Base-by-base conservation (phyloP, 2,329 filamentous ascomycete genomes). In the Blastomyces percursus region DNA sequence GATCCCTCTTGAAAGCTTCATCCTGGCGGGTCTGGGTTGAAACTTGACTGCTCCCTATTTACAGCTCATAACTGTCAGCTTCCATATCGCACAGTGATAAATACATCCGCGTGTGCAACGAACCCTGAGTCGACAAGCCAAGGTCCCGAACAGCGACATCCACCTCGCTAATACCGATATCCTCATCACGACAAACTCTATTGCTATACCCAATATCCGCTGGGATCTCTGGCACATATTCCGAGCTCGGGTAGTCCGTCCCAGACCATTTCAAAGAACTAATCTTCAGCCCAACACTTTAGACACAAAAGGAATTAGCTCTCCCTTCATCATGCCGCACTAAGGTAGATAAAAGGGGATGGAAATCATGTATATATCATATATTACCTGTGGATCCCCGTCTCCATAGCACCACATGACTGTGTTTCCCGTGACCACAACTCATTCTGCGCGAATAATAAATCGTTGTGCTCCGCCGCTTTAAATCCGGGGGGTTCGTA, bases 401-500 rank as follows among this genome's bases (percentile, higher is more conserved):
- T 73, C 48, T 74, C 67, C 63, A 78, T 72, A 21, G 63, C 50
- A 59, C 73, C 69, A 67, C 71, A 70, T 12, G 68, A 67, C 60
- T 72, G 69, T 1, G 69, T 73, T 63, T 71, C 69, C 62, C 69
- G 76, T 42, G 69, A 69, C 76, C 76, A 78, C 11, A 73, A 73
- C 7, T 75, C 69, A 21, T 70, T 69, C 32, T 68, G 64, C 0
- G 77, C 74, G 64, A 77, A 79, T 38, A 67, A 67, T 9, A 79
- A 66, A 0, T 64, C 68, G 38, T 70, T 66, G 38, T 72, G 67
- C 6, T 65, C 67, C 21, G 67, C 67, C 11, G 66, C 65, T 11
- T 69, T 67, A 57, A 79, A 80, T 3, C 77, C 78, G n/a, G 69
- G 69, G 21, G 78, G 75, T 56, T 77, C 71, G 65, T 79, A 78